Evolutionary conservation across 140 eudicot species (phyloP).

Genomic region (Senecio squalidus): DNA sequence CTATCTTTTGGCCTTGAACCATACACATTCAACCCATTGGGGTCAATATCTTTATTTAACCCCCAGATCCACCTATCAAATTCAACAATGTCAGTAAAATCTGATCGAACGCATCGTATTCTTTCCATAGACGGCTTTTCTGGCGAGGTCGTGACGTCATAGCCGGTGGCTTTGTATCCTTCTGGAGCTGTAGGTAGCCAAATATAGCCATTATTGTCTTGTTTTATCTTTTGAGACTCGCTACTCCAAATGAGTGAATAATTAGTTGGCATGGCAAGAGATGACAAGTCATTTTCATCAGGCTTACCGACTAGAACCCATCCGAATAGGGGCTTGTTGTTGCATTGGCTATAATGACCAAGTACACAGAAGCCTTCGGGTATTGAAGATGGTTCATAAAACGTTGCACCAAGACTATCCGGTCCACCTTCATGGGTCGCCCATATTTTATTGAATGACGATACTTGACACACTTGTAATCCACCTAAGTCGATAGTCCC

Average conservation of each 20-base stretch:
- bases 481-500: constrained; percentile 73
- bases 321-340: constrained; percentile 47
- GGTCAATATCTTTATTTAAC: constrained; percentile 17
- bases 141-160: constrained; percentile 40
- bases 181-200: constrained; percentile 60
- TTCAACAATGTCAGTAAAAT: constrained; percentile 36
- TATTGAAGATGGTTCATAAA: constrained; percentile 47
- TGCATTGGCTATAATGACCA: constrained; percentile 55
- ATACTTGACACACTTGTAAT: constrained; percentile 41
- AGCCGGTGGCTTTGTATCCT: constrained; percentile 56
- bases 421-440: constrained; percentile 61
- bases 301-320: constrained; percentile 49
- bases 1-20: constrained; percentile 41
- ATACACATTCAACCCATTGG: constrained; percentile 38
- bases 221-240: constrained; percentile 35
- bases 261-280: constrained; percentile 39
- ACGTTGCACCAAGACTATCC: constrained; percentile 41
- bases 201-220: constrained; percentile 41
- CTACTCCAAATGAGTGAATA: constrained; percentile 54
- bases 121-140: constrained; percentile 42
- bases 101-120: constrained; percentile 49
- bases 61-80: constrained; percentile 53
- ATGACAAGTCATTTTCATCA: constrained; percentile 4
- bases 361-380: constrained; percentile 62
- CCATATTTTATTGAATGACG: constrained; percentile 50